Percentiles rank a stretch among this genome's conserved stretches.
phyloP scores from a whole-genome alignment of 2,329 filamentous ascomycete genomes.

The Canariomyces notabilis region DNA sequence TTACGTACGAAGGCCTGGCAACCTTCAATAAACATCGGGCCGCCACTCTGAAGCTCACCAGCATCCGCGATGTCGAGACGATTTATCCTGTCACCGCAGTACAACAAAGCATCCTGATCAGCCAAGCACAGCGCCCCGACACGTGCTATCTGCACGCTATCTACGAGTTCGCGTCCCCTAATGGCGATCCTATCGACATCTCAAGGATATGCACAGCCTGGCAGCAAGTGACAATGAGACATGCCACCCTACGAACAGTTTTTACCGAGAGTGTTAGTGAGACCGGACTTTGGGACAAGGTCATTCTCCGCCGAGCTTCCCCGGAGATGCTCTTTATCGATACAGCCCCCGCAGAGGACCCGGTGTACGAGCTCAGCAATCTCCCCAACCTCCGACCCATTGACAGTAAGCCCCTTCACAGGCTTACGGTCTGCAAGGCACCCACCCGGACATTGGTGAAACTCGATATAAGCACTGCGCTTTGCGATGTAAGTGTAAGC shows the following conservation, averaged over 20 bases:
- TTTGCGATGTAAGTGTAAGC: slow-evolving; percentile 39
- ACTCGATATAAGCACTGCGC: slow-evolving; percentile 46
- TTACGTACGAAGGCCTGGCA: slow-evolving; percentile 42
- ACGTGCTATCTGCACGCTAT: slow-evolving; percentile 42
- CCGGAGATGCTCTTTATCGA: slow-evolving; percentile 52
- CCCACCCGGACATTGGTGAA: slow-evolving; percentile 41
- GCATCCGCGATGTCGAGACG: slow-evolving; percentile 43
- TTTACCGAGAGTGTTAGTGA: slow-evolving; percentile 48
- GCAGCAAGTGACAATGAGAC: slow-evolving; percentile 43
- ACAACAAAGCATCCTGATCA: slow-evolving; percentile 47
- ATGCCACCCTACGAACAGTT: slow-evolving; percentile 44
- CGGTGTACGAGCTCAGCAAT: slow-evolving; percentile 35
- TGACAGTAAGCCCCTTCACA: slow-evolving; percentile 42
- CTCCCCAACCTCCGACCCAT: slow-evolving; percentile 37
- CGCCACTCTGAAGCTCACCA: slow-evolving; percentile 36
- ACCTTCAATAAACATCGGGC: slow-evolving; percentile 41
- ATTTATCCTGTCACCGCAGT: slow-evolving; percentile 44
- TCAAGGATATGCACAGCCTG: slow-evolving; percentile 45
- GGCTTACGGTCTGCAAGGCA: slow-evolving; percentile 46
- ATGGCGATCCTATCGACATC: slow-evolving; percentile 37
- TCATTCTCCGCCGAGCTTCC: slow-evolving; percentile 43
- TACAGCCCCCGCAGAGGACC: slow-evolving; percentile 35
- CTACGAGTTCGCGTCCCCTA: slow-evolving; percentile 41
- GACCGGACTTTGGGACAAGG: slow-evolving; percentile 45
- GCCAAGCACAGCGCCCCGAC: slow-evolving; percentile 38